These are phyloP conservation scores for Physcomitrellopsis africana DNA, from an alignment of 225 moss, liverwort and hornwort genomes.

Conservation along the genomic window DNA sequence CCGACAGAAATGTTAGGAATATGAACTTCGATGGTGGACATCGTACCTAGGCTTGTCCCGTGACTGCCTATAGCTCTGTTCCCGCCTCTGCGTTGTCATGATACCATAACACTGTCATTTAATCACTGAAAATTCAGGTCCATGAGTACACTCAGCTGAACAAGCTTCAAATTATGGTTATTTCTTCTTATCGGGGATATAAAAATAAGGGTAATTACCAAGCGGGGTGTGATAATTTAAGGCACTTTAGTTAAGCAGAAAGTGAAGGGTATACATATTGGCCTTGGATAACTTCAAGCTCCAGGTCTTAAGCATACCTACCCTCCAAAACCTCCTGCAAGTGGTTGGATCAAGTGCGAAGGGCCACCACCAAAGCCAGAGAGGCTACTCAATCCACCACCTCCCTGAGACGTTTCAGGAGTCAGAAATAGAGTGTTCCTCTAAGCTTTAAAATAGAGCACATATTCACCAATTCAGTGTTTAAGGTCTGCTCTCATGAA, in stretches of 20 bases:
- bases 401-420: slow-evolving; percentile 82
- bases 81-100: slow-evolving; percentile 65
- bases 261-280: slow-evolving; percentile 57
- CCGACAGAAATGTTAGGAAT: slow-evolving; percentile 95
- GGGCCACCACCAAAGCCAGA: slow-evolving; percentile 98
- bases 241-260: slow-evolving; percentile 48
- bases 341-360: slow-evolving; percentile 89
- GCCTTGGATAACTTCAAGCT: slow-evolving; percentile 55
- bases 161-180: slow-evolving; percentile 26
- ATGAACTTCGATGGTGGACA: slow-evolving; percentile 92
- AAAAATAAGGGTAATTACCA: slow-evolving; percentile 37
- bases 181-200: slow-evolving; percentile 29
- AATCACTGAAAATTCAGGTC: slow-evolving; percentile 9
- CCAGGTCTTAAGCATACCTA: slow-evolving; percentile 71
- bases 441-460: slow-evolving; percentile 52
- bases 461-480: slow-evolving; percentile 45
- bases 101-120: slow-evolving; percentile 29
- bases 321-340: slow-evolving; percentile 90
- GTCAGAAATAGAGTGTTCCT: slow-evolving; percentile 55
- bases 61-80: slow-evolving; percentile 76
- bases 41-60: slow-evolving; percentile 78
- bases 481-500: slow-evolving; percentile 43
- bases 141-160: slow-evolving; percentile 25
- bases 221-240: slow-evolving; percentile 35
- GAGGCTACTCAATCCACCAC: slow-evolving; percentile 93